A percentile compares a stretch with the other conserved stretches of the same genome.
Evolutionary conservation across 2,329 filamentous ascomycete genomes (phyloP).

Genomic region (Hypoxylon sp.): DNA sequence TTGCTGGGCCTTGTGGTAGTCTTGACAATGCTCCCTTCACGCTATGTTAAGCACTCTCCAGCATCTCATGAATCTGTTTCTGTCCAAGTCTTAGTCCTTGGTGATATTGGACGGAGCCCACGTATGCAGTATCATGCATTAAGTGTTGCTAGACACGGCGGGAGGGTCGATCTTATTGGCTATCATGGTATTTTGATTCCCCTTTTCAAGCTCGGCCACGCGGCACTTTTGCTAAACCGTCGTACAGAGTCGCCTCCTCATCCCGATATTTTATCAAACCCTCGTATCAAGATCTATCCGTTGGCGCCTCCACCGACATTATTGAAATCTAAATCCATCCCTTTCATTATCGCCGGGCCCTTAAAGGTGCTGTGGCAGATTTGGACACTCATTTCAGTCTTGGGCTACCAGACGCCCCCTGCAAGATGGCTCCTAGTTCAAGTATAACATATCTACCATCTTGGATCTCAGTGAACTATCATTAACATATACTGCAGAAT

Average conservation of each 20-base stretch:
- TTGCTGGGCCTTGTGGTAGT: constrained; percentile 51
- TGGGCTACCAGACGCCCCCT: constrained; percentile 81
- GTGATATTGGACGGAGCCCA: constrained; percentile 94
- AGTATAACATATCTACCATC: constrained; percentile 55
- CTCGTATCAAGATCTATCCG: constrained; percentile 77
- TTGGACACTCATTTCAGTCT: constrained; percentile 74
- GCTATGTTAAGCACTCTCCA: constrained; percentile 55
- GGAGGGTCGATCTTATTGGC: constrained; percentile 85
- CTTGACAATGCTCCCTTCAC: constrained; percentile 53
- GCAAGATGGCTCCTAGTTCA: constrained; percentile 88
- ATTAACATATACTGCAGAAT: constrained; percentile 68
- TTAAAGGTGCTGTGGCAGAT: constrained; percentile 90
- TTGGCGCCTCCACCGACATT: constrained; percentile 75
- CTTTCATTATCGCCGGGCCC: constrained; percentile 83
- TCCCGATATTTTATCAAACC: constrained; percentile 78
- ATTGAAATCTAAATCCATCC: constrained; percentile 75
- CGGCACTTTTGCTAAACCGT: constrained; percentile 31
- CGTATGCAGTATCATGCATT: constrained; percentile 99
- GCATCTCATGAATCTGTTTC: constrained; percentile 48
- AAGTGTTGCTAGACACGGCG: constrained; percentile 87
- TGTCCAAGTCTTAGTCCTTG: constrained; percentile 89
- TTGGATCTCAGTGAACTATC: constrained; percentile 29
- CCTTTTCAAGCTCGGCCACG: neutral
- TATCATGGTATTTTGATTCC: constrained; percentile 75
- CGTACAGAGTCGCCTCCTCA: constrained; percentile 79